Evolutionary conservation across 2,329 filamentous ascomycete genomes (phyloP).

Genomic region (Coniochaeta prunicola): DNA sequence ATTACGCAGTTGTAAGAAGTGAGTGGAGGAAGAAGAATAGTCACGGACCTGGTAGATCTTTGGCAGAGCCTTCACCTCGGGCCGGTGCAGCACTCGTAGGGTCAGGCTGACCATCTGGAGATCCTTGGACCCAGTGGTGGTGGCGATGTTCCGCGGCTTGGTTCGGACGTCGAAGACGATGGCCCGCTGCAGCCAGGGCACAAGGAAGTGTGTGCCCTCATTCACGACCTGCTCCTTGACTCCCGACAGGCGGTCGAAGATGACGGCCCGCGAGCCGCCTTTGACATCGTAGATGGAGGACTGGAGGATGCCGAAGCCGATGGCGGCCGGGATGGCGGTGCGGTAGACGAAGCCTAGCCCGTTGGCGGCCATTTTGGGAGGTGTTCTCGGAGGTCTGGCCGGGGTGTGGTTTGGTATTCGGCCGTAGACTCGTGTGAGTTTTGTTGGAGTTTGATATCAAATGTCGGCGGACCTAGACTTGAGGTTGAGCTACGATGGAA

Average conservation of each 20-base stretch:
- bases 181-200: slow-evolving; percentile 92
- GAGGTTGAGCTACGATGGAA: not conserved
- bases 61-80: slow-evolving; percentile 84
- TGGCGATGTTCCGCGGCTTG: slow-evolving; percentile 94
- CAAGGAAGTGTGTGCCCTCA: slow-evolving; percentile 93
- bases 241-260: slow-evolving; percentile 89
- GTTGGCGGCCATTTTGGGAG: slow-evolving; percentile 40
- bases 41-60: slow-evolving; percentile 91
- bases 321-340: slow-evolving; percentile 64
- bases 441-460: not conserved
- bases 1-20: not conserved
- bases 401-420: not conserved
- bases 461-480: not conserved
- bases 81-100: slow-evolving; percentile 86
- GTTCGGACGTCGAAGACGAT: slow-evolving; percentile 97
- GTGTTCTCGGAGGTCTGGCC: not conserved
- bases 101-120: slow-evolving; percentile 99
- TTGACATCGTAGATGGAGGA: slow-evolving; percentile 94
- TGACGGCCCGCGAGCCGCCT: slow-evolving; percentile 89
- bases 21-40: not conserved
- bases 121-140: slow-evolving; percentile 97
- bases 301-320: slow-evolving; percentile 61
- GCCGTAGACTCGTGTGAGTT: no score
- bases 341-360: slow-evolving; percentile 56
- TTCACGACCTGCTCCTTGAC: slow-evolving; percentile 90